These are phyloP conservation scores for Pichia inconspicua DNA, from an alignment of 1,139 yeast species.

Conservation along the genomic window DNA sequence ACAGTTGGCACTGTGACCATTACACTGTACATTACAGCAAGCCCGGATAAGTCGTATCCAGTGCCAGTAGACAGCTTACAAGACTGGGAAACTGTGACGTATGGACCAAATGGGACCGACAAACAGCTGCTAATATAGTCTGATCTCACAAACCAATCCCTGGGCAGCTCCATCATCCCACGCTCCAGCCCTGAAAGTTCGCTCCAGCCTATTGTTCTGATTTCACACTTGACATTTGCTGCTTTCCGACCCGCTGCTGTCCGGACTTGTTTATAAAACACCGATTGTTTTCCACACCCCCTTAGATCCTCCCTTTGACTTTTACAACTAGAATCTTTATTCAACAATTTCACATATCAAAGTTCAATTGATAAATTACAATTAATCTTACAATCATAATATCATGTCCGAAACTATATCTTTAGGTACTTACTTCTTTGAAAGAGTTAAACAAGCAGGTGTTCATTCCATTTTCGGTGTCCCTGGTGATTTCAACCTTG, in stretches of 20 bases:
- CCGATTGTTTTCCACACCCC: not conserved
- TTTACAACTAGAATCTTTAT: not conserved
- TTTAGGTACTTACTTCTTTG: conserved; percentile 56
- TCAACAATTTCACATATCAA: not conserved
- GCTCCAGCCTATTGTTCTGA: too few relatives aligned
- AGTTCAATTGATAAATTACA: not conserved
- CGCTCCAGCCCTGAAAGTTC: not conserved
- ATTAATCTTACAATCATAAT: too few relatives aligned
- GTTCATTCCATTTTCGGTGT: conserved; percentile 67
- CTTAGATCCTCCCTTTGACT: not conserved
- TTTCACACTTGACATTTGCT: too few relatives aligned
- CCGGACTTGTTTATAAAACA: not conserved
- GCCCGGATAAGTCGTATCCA: too few relatives aligned
- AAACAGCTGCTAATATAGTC: too few relatives aligned
- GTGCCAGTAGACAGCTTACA: too few relatives aligned
- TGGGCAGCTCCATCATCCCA: not conserved
- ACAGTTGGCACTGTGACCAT: too few relatives aligned
- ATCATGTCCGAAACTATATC: conserved; percentile 31
- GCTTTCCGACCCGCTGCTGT: not conserved
- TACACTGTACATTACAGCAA: too few relatives aligned
- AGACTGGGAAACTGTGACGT: too few relatives aligned
- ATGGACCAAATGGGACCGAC: too few relatives aligned
- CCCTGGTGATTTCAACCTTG: conserved; percentile 73
- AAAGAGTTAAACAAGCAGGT: conserved; percentile 51
- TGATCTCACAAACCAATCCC: too few relatives aligned